These are phyloP conservation scores for Coleophoma eucalyptorum DNA, from an alignment of 2,329 filamentous ascomycete genomes.

Conservation along the genomic window DNA sequence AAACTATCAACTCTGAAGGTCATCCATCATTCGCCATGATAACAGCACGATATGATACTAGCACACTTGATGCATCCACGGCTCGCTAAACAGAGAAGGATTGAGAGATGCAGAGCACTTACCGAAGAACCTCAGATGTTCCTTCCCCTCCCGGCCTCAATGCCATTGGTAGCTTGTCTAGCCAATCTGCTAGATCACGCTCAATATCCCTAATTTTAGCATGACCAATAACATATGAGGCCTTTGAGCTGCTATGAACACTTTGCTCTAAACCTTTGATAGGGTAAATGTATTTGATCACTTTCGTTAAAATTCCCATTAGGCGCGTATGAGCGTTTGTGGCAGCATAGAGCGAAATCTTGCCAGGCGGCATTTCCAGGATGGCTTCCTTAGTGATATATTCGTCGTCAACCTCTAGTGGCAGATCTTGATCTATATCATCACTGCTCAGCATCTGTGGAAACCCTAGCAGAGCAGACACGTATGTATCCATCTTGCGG, in stretches of 20 bases:
- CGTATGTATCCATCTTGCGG: conserved; percentile 67
- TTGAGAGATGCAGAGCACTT: conserved; percentile 28
- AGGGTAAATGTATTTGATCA: conserved; percentile 64
- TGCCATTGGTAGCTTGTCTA: conserved; percentile 64
- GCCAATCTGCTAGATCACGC: conserved; percentile 58
- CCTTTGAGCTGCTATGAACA: conserved; percentile 27
- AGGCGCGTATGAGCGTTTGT: conserved; percentile 63
- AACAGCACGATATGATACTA: too few relatives aligned
- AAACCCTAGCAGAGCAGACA: conserved; percentile 64
- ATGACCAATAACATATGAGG: conserved; percentile 60
- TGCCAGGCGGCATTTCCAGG: conserved; percentile 48
- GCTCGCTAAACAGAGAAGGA: background rate
- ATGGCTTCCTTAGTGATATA: conserved; percentile 60
- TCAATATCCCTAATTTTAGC: conserved; percentile 62
- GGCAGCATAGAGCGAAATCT: conserved; percentile 54
- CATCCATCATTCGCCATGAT: too few relatives aligned
- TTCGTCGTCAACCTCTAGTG: conserved; percentile 63
- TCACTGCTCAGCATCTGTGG: conserved; percentile 60
- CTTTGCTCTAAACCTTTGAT: conserved; percentile 51
- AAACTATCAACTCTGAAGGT: too few relatives aligned
- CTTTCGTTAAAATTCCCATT: conserved; percentile 60
- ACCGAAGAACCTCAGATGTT: conserved; percentile 72
- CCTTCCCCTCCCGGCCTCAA: conserved; percentile 79
- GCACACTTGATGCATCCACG: background rate
- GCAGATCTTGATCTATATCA: conserved; percentile 64